phyloP scores from a whole-genome alignment of 495 filamentous ascomycete species.

The Tuber calosporum region DNA sequence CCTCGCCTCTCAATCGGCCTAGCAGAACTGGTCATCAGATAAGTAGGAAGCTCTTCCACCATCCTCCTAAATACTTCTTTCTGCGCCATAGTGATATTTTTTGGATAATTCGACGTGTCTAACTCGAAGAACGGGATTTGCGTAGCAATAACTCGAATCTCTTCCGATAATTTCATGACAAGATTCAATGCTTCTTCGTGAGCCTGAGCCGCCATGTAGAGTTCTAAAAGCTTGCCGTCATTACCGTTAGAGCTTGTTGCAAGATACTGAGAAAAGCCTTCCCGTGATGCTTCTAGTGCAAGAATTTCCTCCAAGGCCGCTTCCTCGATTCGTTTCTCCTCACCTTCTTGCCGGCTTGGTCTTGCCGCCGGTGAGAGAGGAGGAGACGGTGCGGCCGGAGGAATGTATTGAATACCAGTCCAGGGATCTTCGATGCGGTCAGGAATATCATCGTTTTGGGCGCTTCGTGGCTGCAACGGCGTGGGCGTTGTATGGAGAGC shows the following conservation, averaged over 20 bases:
- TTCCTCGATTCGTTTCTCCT: not conserved
- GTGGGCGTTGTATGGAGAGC: not conserved
- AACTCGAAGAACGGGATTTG: not conserved
- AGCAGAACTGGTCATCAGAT: not conserved
- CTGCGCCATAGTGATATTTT: not conserved
- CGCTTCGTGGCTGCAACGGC: not conserved
- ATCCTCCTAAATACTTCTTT: not conserved
- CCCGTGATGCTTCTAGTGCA: not conserved
- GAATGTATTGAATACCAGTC: not conserved
- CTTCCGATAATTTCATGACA: constrained; percentile 1
- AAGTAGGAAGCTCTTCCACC: not conserved
- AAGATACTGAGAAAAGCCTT: not conserved
- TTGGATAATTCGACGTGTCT: not conserved
- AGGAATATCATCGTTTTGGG: not conserved
- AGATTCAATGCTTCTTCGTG: not conserved
- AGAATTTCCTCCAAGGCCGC: not conserved
- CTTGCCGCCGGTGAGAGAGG: not conserved
- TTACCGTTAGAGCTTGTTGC: not conserved
- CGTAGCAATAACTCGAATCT: not conserved
- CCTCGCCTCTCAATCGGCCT: not conserved
- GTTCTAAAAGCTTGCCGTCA: not conserved
- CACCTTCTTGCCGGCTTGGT: not conserved
- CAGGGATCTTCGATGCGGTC: not conserved
- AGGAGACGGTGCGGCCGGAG: not conserved
- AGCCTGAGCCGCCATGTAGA: not conserved